Base-by-base conservation (phyloP, 441 rosid genomes). In the Arabidopsis hybrid region DNA sequence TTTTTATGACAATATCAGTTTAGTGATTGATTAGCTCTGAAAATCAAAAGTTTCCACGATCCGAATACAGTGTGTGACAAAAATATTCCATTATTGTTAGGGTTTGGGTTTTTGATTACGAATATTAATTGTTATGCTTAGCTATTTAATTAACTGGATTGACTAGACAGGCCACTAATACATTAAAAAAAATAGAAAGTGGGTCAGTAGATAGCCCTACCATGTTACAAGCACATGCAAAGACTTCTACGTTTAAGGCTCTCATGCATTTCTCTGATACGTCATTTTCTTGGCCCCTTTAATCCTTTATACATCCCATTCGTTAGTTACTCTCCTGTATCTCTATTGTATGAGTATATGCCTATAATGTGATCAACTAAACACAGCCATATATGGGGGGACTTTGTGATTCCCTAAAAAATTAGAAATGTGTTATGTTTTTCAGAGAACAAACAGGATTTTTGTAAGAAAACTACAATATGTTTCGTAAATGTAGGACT, bases 161-260 rank as follows among this genome's bases (percentile, higher is more conserved):
- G 67, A 59, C 32, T 18, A 51, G 17, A 32, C 57, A 65, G 35
- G 6, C 56, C 68, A 40, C 55, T 51, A 50, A 59, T 52, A 16
- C 5, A 42, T 34, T 6, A 12, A 13, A n/a, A 13, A n/a, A 21
- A 17, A 32, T 38, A 39, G 40, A 11, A 75, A 34, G 65, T 31
- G 46, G 66, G 72, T 11, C n/a, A 49, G 7, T 34, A 11, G 32
- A 43, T 49, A 71, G 67, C 10, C 79, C 79, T 76, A 70, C 62
- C 80, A 76, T 76, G 80, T 76, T 70, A 76, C 60, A 52, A 50
- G 66, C 76, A 76, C 80, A 76, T 70, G 67, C 47, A 58, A 69
- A 42, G 40, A 39, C 58, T 26, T 76, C 34, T 47, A 76, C 80
- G 72, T 65, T 57, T 64, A 58, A 49, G 16, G 50, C 57, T 64